A percentile compares a stretch with the other conserved stretches of the same genome.
Evolutionary conservation across 768 basidiomycete genomes (phyloP).

Genomic region (Tricholoma saponaceum): DNA sequence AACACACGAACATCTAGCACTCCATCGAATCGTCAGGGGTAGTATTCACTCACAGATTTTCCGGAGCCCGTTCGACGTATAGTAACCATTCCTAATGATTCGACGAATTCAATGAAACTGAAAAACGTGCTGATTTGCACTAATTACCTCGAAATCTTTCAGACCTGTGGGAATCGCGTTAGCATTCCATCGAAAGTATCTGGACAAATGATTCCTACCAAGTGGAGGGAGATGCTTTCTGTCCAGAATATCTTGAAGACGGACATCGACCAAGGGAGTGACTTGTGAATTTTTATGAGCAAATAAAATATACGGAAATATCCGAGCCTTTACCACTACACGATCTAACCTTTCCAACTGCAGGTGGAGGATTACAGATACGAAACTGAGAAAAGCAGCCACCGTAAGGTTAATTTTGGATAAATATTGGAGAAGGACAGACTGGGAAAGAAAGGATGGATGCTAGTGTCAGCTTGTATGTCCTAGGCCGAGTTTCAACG

Average conservation of each 20-base stretch:
- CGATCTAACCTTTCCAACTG: conserved; percentile 65
- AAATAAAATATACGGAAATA: neutral
- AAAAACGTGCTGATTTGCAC: neutral
- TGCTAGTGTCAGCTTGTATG: conserved; percentile 20
- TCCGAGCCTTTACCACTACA: conserved; percentile 39
- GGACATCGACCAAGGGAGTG: conserved; percentile 63
- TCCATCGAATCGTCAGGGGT: neutral
- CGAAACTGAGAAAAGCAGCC: conserved; percentile 33
- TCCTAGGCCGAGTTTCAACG: conserved; percentile 24
- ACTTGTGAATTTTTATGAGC: conserved; percentile 29
- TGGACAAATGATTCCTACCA: conserved; percentile 28
- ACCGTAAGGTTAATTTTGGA: neutral
- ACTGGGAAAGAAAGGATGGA: conserved; percentile 37
- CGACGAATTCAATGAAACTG: conserved; percentile 4
- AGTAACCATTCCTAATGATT: conserved; percentile 67
- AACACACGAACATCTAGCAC: conserved; percentile 5
- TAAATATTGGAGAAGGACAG: conserved; percentile 8
- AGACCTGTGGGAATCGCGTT: conserved; percentile 36
- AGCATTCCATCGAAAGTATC: neutral
- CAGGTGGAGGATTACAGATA: conserved; percentile 65
- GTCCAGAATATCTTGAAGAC: conserved; percentile 71
- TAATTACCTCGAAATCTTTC: conserved; percentile 60
- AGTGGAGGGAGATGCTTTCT: conserved; percentile 78
- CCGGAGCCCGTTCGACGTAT: conserved; percentile 70
- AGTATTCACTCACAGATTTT: conserved; percentile 56